Percentiles rank a stretch among this genome's conserved stretches.
Conservation (phyloP, 2,329 filamentous ascomycete genomes). For the Corynespora cassiicola region DNA sequence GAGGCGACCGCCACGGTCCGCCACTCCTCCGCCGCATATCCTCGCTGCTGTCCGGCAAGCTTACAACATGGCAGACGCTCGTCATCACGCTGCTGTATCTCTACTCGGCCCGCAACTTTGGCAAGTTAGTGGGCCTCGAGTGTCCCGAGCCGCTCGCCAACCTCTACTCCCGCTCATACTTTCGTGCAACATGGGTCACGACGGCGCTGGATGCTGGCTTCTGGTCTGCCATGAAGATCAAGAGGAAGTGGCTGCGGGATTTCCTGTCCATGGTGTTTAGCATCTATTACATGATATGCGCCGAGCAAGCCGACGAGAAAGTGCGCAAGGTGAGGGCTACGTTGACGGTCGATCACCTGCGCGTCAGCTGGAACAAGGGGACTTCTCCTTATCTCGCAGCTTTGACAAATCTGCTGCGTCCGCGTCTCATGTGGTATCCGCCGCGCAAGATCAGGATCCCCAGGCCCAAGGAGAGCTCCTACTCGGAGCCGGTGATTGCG, state of each 20-base stretch:
- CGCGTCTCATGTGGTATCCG: slow-evolving; percentile 79
- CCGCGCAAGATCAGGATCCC: slow-evolving; percentile 86
- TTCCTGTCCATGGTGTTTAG: slow-evolving; percentile 84
- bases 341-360: slow-evolving; percentile 87
- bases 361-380: slow-evolving; percentile 94
- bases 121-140: slow-evolving; percentile 87
- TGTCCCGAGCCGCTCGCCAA: slow-evolving; percentile 93
- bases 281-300: slow-evolving; percentile 88
- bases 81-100: slow-evolving; percentile 88
- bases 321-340: slow-evolving; percentile 87
- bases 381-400: slow-evolving; percentile 84
- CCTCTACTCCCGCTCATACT: slow-evolving; percentile 91
- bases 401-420: slow-evolving; percentile 75
- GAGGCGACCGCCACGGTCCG: slow-evolving; percentile 89
- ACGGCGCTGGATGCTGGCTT: slow-evolving; percentile 96
- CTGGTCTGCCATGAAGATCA: slow-evolving; percentile 97
- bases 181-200: slow-evolving; percentile 94
- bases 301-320: slow-evolving; percentile 95
- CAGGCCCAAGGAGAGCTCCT: slow-evolving; percentile 78
- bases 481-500: slow-evolving; percentile 79
- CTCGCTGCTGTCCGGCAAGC: slow-evolving; percentile 68
- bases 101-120: slow-evolving; percentile 91
- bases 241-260: slow-evolving; percentile 79
- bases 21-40: slow-evolving; percentile 76
- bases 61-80: slow-evolving; percentile 90